Conservation (phyloP, 352 stramenopile genomes). For the Thalassiosira livingstoniorum region DNA sequence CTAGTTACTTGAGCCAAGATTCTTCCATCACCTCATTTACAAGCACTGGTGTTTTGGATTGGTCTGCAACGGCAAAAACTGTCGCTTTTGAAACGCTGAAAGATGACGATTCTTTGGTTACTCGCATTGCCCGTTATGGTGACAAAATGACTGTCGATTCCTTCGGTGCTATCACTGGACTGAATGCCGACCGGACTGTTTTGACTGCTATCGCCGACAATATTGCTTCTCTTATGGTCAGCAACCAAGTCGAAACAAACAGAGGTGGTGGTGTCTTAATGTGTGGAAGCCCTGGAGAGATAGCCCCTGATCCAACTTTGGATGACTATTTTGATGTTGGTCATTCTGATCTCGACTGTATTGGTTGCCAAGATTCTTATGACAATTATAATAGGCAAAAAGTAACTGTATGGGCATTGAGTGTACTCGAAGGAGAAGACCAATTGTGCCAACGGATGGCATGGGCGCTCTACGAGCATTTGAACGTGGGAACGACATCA, state of each 20-base stretch:
- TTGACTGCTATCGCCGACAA: constrained; percentile 37
- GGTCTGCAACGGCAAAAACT: constrained; percentile 44
- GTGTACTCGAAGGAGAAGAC: constrained; percentile 61
- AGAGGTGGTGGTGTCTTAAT: constrained; percentile 54
- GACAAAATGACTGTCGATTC: constrained; percentile 63
- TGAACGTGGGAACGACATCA: constrained; percentile 42
- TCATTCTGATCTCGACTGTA: constrained; percentile 59
- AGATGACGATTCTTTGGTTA: not conserved
- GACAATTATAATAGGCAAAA: constrained; percentile 29
- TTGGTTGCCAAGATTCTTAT: constrained; percentile 43
- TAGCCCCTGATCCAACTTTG: constrained; percentile 59
- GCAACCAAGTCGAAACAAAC: constrained; percentile 54
- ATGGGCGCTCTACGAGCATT: constrained; percentile 54
- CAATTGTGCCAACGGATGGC: constrained; percentile 78
- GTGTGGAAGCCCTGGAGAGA: constrained; percentile 57
- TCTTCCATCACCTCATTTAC: constrained; percentile 50
- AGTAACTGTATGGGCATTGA: constrained; percentile 60
- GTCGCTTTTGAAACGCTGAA: constrained; percentile 54
- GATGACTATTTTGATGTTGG: constrained; percentile 71
- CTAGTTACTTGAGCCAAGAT: constrained; percentile 32
- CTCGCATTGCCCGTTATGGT: constrained; percentile 39
- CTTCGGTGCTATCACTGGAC: constrained; percentile 40
- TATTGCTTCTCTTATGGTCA: constrained; percentile 37
- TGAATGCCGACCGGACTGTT: constrained; percentile 41
- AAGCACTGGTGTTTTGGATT: constrained; percentile 51